Evolutionary conservation across 805 yeast genomes (phyloP).

Genomic region (Candida corydali): DNA sequence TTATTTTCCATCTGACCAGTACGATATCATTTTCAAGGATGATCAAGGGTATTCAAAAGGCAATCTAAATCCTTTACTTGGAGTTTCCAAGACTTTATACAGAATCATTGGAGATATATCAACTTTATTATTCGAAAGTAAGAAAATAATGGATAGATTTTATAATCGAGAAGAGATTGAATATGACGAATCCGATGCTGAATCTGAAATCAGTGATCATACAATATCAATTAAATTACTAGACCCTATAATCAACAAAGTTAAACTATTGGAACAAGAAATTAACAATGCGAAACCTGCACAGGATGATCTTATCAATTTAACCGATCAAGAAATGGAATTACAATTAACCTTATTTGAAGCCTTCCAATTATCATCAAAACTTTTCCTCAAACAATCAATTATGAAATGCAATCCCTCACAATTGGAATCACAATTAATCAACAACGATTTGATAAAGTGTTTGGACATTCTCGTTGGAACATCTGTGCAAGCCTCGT

Average conservation of each 20-base stretch:
- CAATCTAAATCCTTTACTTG: constrained; percentile 65
- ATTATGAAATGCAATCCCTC: constrained; percentile 58
- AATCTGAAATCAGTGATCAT: constrained; percentile 21
- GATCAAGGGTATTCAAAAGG: constrained; percentile 30
- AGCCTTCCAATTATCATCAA: constrained; percentile 64
- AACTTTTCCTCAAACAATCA: constrained; percentile 63
- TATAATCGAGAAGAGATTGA: constrained; percentile 8
- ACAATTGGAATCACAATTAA: constrained; percentile 57
- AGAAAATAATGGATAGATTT: constrained; percentile 18
- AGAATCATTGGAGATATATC: constrained; percentile 65
- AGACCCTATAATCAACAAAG: constrained; percentile 24
- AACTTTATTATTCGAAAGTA: constrained; percentile 51
- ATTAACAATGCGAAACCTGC: constrained; percentile 53
- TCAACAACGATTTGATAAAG: constrained; percentile 49
- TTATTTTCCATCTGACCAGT: constrained; percentile 59
- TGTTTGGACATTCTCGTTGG: constrained; percentile 61
- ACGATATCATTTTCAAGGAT: constrained; percentile 47
- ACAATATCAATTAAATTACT: constrained; percentile 18
- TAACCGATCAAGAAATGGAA: constrained; percentile 50
- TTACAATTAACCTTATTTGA: constrained; percentile 69
- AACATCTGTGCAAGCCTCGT: constrained; percentile 63
- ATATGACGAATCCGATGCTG: constrained; percentile 14
- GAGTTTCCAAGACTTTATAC: constrained; percentile 67
- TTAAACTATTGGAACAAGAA: constrained; percentile 41
- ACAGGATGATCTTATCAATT: constrained; percentile 37